A percentile compares a stretch with the other conserved stretches of the same genome.
Evolutionary conservation across 2,329 filamentous ascomycete species (phyloP).

Genomic region (Calycina herbarum): DNA sequence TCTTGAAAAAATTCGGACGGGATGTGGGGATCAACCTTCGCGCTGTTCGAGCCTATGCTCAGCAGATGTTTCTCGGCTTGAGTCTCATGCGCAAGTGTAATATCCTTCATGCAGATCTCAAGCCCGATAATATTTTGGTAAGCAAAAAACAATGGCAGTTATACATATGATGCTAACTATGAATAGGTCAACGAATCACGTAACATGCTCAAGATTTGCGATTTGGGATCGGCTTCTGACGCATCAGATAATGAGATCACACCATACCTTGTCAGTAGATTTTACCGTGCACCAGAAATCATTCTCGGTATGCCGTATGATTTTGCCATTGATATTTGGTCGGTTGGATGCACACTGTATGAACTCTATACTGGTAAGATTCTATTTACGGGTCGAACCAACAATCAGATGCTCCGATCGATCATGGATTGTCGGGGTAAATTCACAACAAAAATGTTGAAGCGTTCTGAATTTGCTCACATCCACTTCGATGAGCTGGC

Average conservation of each 20-base stretch:
- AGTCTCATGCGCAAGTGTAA: slow-evolving; percentile 87
- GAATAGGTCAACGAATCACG: slow-evolving; percentile 71
- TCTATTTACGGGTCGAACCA: slow-evolving; percentile 89
- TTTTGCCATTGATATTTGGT: slow-evolving; percentile 95
- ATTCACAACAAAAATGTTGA: slow-evolving; percentile 84
- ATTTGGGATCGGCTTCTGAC: slow-evolving; percentile 94
- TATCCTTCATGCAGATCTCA: slow-evolving; percentile 93
- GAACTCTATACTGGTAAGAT: slow-evolving; percentile 98
- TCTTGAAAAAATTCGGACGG: slow-evolving; percentile 92
- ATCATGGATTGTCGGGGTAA: slow-evolving; percentile 97
- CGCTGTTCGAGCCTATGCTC: slow-evolving; percentile 84
- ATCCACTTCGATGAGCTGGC: slow-evolving; percentile 83
- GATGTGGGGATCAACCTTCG: slow-evolving; percentile 89
- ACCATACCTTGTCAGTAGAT: slow-evolving; percentile 92
- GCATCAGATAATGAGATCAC: slow-evolving; percentile 89
- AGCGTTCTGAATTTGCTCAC: slow-evolving; percentile 72
- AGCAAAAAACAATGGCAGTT: slow-evolving; percentile 11
- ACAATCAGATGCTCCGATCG: slow-evolving; percentile 96
- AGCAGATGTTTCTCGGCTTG: slow-evolving; percentile 90
- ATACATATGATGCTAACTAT: slow-evolving; percentile 19
- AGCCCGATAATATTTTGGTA: slow-evolving; percentile 90
- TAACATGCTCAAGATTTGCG: slow-evolving; percentile 89
- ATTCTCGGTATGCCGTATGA: slow-evolving; percentile 96
- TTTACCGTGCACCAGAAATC: slow-evolving; percentile 95
- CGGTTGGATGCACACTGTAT: slow-evolving; percentile 93